Evolutionary conservation across 306 rosid genomes (phyloP).

Genomic region (Cucumis hystrix): DNA sequence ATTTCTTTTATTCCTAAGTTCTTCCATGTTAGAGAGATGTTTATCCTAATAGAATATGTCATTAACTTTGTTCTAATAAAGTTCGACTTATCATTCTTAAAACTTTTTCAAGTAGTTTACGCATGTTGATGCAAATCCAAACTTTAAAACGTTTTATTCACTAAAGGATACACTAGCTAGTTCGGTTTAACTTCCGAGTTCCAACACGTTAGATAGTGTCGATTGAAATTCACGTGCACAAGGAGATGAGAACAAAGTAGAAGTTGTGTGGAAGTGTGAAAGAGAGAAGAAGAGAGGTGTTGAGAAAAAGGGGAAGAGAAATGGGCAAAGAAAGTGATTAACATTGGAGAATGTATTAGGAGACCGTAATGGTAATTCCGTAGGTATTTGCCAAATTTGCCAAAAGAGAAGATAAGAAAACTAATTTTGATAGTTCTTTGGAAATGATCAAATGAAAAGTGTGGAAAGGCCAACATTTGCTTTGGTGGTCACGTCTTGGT

Average conservation of each 20-base stretch:
- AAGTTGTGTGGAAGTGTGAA: neutral
- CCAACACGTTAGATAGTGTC: neutral
- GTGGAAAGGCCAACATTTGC: slow-evolving; percentile 35
- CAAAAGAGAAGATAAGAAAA: neutral
- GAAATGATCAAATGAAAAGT: slow-evolving; percentile 20
- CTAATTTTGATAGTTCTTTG: neutral
- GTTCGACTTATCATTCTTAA: too few species aligned
- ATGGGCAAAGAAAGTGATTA: neutral
- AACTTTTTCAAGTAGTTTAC: too few species aligned
- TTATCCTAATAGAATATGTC: too few species aligned
- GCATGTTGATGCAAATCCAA: too few species aligned
- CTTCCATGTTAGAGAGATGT: too few species aligned
- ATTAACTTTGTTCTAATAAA: too few species aligned
- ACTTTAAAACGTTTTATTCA: too few species aligned
- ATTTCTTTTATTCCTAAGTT: too few species aligned
- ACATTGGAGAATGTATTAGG: neutral
- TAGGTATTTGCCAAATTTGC: neutral
- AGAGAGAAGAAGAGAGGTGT: neutral
- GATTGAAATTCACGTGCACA: neutral
- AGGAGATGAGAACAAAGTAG: neutral
- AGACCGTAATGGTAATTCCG: neutral
- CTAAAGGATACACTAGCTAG: neutral
- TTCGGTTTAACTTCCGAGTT: neutral
- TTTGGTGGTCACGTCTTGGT: slow-evolving; percentile 42
- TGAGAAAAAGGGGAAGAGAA: neutral